Percentiles rank a stretch among this genome's conserved stretches.
These are phyloP conservation scores for Cyclocybe cylindracea DNA, from an alignment of 768 basidiomycete species.

Conservation along the genomic window DNA sequence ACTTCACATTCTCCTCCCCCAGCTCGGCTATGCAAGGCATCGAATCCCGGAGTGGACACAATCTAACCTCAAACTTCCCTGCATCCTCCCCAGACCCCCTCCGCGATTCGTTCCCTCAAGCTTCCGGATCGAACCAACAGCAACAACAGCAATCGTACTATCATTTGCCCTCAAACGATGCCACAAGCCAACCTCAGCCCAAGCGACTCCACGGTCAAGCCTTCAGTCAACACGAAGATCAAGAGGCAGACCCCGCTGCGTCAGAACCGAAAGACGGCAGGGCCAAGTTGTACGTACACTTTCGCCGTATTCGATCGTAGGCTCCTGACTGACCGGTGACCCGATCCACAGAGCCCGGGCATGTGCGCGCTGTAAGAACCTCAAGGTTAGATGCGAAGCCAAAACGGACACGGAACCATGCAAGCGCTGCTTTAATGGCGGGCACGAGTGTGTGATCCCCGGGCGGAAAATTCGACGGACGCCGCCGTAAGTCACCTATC, in stretches of 20 bases:
- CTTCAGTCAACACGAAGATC: slow-evolving; percentile 36
- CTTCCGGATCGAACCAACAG: slow-evolving; percentile 9
- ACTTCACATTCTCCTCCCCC: slow-evolving; percentile 10
- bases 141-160: slow-evolving; percentile 23
- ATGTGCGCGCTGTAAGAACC: slow-evolving; percentile 68
- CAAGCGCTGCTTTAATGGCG: slow-evolving; percentile 70
- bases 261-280: slow-evolving; percentile 39
- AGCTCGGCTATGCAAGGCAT: background rate
- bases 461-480: slow-evolving; percentile 80
- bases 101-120: slow-evolving; percentile 24
- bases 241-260: slow-evolving; percentile 29
- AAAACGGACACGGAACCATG: slow-evolving; percentile 71
- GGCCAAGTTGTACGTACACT: slow-evolving; percentile 42
- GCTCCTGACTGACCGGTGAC: slow-evolving; percentile 6
- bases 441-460: slow-evolving; percentile 77
- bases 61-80: slow-evolving; percentile 7
- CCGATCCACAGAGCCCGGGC: slow-evolving; percentile 49
- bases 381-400: slow-evolving; percentile 78
- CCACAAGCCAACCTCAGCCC: slow-evolving; percentile 20
- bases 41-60: background rate
- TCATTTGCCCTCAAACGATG: slow-evolving; percentile 12
- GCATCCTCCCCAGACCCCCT: slow-evolving; percentile 27
- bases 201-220: slow-evolving; percentile 38
- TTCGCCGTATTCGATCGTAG: background rate
- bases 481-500: slow-evolving; percentile 60